phyloP scores from a whole-genome alignment of 2,329 filamentous ascomycete species.

The Onygenales sp. region DNA sequence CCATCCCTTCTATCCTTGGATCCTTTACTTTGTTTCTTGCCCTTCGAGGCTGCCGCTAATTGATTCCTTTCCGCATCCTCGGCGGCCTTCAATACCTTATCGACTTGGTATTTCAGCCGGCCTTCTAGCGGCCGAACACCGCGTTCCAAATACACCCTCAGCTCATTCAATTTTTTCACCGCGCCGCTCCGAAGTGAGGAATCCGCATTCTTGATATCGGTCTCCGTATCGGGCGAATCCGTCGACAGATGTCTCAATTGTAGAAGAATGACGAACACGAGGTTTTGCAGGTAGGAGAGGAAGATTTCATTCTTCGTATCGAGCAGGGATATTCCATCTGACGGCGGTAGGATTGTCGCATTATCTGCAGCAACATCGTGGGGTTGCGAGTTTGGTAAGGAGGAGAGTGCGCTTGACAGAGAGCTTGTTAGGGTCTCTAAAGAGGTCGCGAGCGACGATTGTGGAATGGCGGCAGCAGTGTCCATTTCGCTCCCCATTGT shows the following conservation, averaged over 20 bases:
- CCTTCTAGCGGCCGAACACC: constrained; percentile 84
- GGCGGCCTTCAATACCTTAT: constrained; percentile 82
- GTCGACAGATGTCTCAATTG: constrained; percentile 56
- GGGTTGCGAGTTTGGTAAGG: constrained; percentile 21
- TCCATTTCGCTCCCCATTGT: background rate
- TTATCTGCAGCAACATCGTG: constrained; percentile 37
- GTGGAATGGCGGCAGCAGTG: background rate
- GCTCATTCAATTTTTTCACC: constrained; percentile 77
- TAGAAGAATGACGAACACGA: constrained; percentile 76
- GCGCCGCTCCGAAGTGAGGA: constrained; percentile 54
- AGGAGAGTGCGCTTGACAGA: constrained; percentile 24
- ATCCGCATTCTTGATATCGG: constrained; percentile 24
- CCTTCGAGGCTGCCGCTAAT: constrained; percentile 19
- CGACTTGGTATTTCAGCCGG: constrained; percentile 88
- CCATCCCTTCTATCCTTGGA: constrained; percentile 23
- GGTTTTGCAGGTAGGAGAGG: constrained; percentile 87
- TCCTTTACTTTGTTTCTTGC: constrained; percentile 19
- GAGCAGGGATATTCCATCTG: constrained; percentile 85
- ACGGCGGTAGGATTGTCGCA: constrained; percentile 63
- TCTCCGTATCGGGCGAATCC: constrained; percentile 15
- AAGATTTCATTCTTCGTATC: constrained; percentile 97
- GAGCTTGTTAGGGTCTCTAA: constrained; percentile 27
- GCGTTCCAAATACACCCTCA: constrained; percentile 87
- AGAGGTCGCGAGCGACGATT: constrained; percentile 16
- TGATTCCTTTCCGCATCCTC: constrained; percentile 40